phyloP scores from a whole-genome alignment of 129 eudicot species.

The Escallonia rubra region DNA sequence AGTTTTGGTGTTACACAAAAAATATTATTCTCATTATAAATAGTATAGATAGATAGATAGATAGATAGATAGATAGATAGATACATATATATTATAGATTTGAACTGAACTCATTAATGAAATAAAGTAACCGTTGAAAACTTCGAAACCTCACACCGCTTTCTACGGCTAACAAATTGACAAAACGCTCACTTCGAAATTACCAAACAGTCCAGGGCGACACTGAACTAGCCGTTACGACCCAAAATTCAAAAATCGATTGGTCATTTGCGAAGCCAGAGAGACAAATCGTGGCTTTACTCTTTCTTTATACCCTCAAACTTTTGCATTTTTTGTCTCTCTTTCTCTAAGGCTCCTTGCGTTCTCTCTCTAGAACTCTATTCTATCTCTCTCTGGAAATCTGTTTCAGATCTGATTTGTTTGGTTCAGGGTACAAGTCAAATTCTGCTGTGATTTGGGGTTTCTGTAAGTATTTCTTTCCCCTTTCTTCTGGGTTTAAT shows the following conservation, averaged over 20 bases:
- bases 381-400: neutral
- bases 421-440: conserved; percentile 9
- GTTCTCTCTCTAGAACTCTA: neutral
- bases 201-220: conserved; percentile 2
- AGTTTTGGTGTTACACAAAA: too few species aligned
- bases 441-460: conserved; percentile 7
- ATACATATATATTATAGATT: neutral
- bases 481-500: conserved; percentile 7
- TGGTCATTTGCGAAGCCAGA: neutral
- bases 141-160: neutral
- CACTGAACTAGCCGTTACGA: conserved; percentile 51
- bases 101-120: conserved; percentile 9
- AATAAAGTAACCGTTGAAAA: conserved; percentile 6
- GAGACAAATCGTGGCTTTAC: neutral
- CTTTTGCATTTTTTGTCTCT: neutral
- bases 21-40: too few species aligned
- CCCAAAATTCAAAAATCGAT: conserved; percentile 36
- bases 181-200: conserved; percentile 14
- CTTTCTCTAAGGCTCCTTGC: conserved; percentile 7
- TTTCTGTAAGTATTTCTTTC: conserved; percentile 22
- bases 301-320: neutral
- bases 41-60: too few species aligned
- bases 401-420: neutral
- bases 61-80: too few species aligned
- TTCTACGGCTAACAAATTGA: neutral